phyloP scores from a whole-genome alignment of 176 grass and related monocot genomes.

The Musa troglodytarum region DNA sequence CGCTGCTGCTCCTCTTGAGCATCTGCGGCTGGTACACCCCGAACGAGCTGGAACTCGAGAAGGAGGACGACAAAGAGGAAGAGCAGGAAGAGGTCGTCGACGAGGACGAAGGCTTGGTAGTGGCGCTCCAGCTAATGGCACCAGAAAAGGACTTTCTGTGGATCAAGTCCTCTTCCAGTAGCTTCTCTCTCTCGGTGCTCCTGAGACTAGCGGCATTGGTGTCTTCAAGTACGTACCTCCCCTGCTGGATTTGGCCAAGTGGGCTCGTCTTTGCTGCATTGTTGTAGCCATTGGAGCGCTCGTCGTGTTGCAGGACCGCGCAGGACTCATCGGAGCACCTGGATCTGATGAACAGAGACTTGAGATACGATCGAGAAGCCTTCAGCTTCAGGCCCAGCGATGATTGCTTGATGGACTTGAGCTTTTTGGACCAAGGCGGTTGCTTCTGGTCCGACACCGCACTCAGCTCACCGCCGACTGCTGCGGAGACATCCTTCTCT shows the following conservation, averaged over 20 bases:
- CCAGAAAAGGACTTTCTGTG: conserved; percentile 90
- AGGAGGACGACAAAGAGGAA: conserved; percentile 27
- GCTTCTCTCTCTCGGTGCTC: conserved; percentile 24
- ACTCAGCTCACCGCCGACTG: conserved; percentile 9
- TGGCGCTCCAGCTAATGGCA: conserved; percentile 54
- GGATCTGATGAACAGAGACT: conserved; percentile 48
- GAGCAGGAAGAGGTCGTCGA: conserved; percentile 42
- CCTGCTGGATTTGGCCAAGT: not conserved
- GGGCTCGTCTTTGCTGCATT: not conserved
- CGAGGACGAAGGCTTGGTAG: conserved; percentile 29
- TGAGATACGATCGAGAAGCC: conserved; percentile 69
- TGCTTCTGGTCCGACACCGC: not conserved
- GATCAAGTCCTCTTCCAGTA: conserved; percentile 30
- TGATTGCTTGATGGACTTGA: conserved; percentile 50
- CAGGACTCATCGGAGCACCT: not conserved
- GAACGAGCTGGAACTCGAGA: not conserved
- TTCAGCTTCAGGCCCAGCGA: conserved; percentile 35
- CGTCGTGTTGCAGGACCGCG: not conserved
- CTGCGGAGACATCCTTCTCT: not conserved
- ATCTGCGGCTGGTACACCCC: not conserved
- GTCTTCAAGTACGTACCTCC: not conserved
- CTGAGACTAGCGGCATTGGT: conserved; percentile 11
- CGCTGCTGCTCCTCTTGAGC: conserved; percentile 69
- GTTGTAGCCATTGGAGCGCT: not conserved
- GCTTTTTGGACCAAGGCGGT: conserved; percentile 41